Base-by-base conservation (phyloP, 208 protist species). In the Phytomonas sp. region DNA sequence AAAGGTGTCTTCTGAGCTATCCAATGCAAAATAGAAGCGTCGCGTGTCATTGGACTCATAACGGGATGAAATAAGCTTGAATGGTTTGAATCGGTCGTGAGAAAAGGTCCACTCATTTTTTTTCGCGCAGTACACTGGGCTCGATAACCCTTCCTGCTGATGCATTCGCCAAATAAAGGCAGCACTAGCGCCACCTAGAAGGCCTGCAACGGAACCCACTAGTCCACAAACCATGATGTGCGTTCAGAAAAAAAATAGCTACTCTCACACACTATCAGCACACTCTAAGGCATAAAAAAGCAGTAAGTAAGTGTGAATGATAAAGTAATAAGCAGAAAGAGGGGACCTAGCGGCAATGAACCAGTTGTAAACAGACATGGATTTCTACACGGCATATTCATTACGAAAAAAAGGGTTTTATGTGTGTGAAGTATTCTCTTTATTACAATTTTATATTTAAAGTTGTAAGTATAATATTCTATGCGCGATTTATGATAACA, bases 31-130 rank as follows among this genome's bases (percentile, higher is more conserved):
- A 69, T 80, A 83, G 65, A 96, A 92, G 62, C 80, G 75, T 36
- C 88, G 84, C 28, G 91, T 96, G 73, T 96, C 91, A 56, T 93
- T 83, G 9, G 88, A 89, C 76, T 93, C 88, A 79, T 93, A 93
- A 20, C 85, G 84, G 17, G 85, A 89, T 23, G 83, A 89, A 60
- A 96, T 72, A n/a, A 96, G 77, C 69, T 87, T 87, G 72, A 89
- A 96, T 3, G 81, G 65, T 31, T 78, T 75, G 76, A 91, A 96
- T 63, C 83, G 79, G 56, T 93, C 81, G 0, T 84, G 84, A 3
- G 79, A 72, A 71, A 96, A 93, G 23, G 88, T 87, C 66, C 67
- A 68, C 26, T n/a, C 17, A 7, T 79, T 79, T 56, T 76, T 62
- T 66, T 75, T 81, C 32, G 81, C 81, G 66, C 85, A 89, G 53